Evolutionary conservation across 345 rosid genomes (phyloP), one percentile per base, ranked within the genome.

Genomic region (Xanthoceras sorbifolium): DNA sequence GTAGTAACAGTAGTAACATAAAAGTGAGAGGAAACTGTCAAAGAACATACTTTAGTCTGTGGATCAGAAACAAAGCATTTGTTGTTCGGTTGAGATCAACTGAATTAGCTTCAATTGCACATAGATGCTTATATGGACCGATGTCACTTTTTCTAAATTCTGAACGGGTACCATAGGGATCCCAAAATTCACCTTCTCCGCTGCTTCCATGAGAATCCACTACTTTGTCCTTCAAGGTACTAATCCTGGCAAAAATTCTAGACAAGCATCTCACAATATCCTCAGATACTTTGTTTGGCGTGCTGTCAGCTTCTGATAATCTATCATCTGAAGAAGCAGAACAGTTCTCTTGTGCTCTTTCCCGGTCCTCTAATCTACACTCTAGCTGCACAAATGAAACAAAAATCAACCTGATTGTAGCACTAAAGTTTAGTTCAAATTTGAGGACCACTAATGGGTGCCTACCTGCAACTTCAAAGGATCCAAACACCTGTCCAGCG

Each of bases 271-370:
- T 85, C 75, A 90, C 75, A 55, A 86, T 82, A 78, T 93, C 94
- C 87, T 92, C 97, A 0, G 97, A 91, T 77, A 93, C 75, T 78
- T 85, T 89, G 83, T 96, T 92, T 22, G 97, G 93, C 32, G 78
- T 57, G 67, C 78, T 82, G 64, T 85, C 86, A 69, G 67, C 75
- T 79, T 87, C 90, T 4, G 66, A 12, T 71, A 78, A 44, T 71
- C 77, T 83, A 46, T 88, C 90, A 46, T 85, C 85, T 8, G 84
- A 74, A 70, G 83, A 78, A 69, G 75, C 82, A 2, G 89, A 75
- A 9, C 85, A 84, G 81, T 87, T 89, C 79, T 87, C 89, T 17
- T 84, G 88, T 29, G 88, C 89, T 64, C 67, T 87, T 64, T 91
- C 97, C 8, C 84, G 89, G 67, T 89, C 90, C 64, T 44, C 72